phyloP scores from a whole-genome alignment of 2,329 filamentous ascomycete genomes.

The Biscogniauxia mediterranea region DNA sequence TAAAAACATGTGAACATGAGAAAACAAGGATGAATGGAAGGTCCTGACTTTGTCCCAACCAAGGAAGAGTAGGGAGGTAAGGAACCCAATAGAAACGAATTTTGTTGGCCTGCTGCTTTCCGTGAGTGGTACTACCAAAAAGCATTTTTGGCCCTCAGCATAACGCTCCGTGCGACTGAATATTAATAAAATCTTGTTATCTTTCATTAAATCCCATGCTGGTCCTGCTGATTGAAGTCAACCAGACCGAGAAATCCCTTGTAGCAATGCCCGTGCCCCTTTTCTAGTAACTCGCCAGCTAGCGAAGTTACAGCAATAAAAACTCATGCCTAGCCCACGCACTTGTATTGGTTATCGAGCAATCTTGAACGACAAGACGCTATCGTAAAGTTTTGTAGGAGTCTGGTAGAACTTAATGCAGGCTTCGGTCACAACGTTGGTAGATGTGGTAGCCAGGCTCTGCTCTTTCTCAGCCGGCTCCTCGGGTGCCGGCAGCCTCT shows the following conservation, averaged over 20 bases:
- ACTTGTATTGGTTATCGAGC: background rate
- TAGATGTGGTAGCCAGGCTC: slow-evolving; percentile 8
- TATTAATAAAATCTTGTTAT: background rate
- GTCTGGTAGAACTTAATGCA: background rate
- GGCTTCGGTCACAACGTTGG: background rate
- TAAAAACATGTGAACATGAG: background rate
- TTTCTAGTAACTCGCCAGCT: background rate
- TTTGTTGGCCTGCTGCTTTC: background rate
- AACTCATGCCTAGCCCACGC: background rate
- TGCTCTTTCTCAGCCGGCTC: slow-evolving; percentile 8
- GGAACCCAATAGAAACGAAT: too few relatives aligned
- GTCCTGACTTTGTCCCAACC: background rate
- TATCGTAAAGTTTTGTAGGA: background rate
- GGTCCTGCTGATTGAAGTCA: too few relatives aligned
- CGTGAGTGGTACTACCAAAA: background rate
- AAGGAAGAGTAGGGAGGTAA: background rate
- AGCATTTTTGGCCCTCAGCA: background rate
- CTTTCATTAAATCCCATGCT: background rate
- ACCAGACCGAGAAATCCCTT: background rate
- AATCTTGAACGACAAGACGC: background rate
- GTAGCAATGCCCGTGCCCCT: background rate
- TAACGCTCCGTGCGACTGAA: background rate
- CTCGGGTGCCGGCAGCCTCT: slow-evolving; percentile 21
- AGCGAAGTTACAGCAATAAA: background rate
- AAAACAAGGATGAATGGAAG: background rate